These are phyloP conservation scores for Exophiala sideris DNA, from an alignment of 2,329 filamentous ascomycete species.

Conservation along the genomic window DNA sequence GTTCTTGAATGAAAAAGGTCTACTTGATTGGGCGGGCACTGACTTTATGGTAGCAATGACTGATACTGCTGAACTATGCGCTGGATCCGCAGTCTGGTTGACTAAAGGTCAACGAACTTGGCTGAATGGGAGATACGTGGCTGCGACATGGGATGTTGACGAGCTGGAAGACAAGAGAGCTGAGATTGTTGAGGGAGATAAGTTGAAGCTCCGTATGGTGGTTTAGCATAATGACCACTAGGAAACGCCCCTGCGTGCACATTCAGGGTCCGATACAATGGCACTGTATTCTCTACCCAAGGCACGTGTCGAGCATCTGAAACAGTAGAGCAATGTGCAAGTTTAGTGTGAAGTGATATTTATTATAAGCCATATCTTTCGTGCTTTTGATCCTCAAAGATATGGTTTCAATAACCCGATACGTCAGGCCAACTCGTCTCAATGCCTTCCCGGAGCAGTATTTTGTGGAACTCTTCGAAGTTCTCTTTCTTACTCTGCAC, in stretches of 20 bases:
- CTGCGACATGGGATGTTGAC: background rate
- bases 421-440: slow-evolving; percentile 1
- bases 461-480: background rate
- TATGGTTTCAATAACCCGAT: background rate
- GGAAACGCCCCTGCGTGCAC: too few relatives aligned
- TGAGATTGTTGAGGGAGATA: slow-evolving; percentile 13
- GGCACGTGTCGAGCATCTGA: too few relatives aligned
- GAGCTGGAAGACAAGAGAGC: background rate
- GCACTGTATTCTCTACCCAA: too few relatives aligned
- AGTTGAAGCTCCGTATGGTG: too few relatives aligned
- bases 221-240: too few relatives aligned
- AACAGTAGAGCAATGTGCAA: too few relatives aligned
- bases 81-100: background rate
- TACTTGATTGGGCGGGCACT: background rate
- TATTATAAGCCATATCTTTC: too few relatives aligned
- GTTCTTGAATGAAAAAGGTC: background rate
- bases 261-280: too few relatives aligned
- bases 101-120: background rate
- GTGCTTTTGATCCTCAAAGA: too few relatives aligned
- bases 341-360: too few relatives aligned
- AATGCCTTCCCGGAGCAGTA: background rate
- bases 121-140: background rate
- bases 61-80: background rate
- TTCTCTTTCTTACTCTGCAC: background rate
- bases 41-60: background rate